Conservation (phyloP, 768 basidiomycete genomes). For the Amanita rubescens region DNA sequence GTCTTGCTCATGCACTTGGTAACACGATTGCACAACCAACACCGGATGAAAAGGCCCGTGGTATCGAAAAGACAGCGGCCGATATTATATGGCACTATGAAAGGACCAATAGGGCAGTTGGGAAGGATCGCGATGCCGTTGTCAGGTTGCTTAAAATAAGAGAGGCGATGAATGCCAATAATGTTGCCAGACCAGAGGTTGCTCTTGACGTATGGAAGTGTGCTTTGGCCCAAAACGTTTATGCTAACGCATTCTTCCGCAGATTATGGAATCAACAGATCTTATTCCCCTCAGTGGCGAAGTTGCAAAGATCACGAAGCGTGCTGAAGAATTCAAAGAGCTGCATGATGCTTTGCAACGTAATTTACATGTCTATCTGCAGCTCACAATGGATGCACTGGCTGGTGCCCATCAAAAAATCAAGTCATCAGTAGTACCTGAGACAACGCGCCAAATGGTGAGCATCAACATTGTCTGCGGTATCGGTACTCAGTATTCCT, state of each 20-base stretch:
- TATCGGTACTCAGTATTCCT: slow-evolving; percentile 7
- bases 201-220: slow-evolving; percentile 66
- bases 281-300: slow-evolving; percentile 86
- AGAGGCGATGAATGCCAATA: slow-evolving; percentile 73
- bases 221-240: neutral
- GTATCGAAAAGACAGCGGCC: slow-evolving; percentile 65
- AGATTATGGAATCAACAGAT: slow-evolving; percentile 85
- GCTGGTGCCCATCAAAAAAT: slow-evolving; percentile 72
- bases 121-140: slow-evolving; percentile 67
- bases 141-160: slow-evolving; percentile 71
- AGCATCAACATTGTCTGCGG: slow-evolving; percentile 19
- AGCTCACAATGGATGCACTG: slow-evolving; percentile 89
- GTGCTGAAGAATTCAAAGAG: slow-evolving; percentile 86
- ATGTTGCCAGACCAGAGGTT: slow-evolving; percentile 60
- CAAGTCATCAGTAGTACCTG: slow-evolving; percentile 65
- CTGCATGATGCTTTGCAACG: slow-evolving; percentile 81
- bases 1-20: slow-evolving; percentile 82
- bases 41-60: slow-evolving; percentile 53
- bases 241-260: slow-evolving; percentile 1
- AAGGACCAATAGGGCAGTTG: slow-evolving; percentile 64
- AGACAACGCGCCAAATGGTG: slow-evolving; percentile 73
- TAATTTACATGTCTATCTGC: slow-evolving; percentile 83
- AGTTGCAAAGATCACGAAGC: slow-evolving; percentile 73
- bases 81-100: slow-evolving; percentile 80
- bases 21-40: slow-evolving; percentile 66